Conservation (phyloP, 257 asterid species). For the Ehretia macrophylla region DNA sequence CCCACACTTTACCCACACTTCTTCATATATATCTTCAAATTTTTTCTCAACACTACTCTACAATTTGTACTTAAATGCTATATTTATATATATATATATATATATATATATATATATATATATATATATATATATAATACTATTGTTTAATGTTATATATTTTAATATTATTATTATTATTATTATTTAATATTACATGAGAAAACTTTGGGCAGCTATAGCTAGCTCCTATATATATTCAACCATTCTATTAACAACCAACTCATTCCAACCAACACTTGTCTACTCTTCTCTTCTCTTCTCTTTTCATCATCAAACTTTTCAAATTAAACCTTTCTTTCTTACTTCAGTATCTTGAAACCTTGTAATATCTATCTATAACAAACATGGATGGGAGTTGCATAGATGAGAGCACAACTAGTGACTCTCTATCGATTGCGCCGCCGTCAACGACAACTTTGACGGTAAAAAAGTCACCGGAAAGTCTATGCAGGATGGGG, state of each 20-base stretch:
- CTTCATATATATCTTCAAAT: constrained; percentile 19
- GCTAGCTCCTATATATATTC: constrained; percentile 5
- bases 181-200: constrained; percentile 1
- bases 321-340: background rate
- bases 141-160: too few species aligned
- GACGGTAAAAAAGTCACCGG: constrained; percentile 36
- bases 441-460: constrained; percentile 21
- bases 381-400: constrained; percentile 48
- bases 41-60: background rate
- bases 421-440: constrained; percentile 38
- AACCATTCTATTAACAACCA: constrained; percentile 5
- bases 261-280: background rate
- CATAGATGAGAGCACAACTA: constrained; percentile 58
- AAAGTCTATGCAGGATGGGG: constrained; percentile 47
- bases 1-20: constrained; percentile 36
- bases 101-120: too few species aligned
- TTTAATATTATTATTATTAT: background rate
- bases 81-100: too few species aligned
- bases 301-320: background rate
- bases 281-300: background rate
- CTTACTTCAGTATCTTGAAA: background rate
- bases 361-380: background rate
- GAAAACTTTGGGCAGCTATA: constrained; percentile 6
- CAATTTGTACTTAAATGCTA: too few species aligned
- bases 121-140: too few species aligned